These are phyloP conservation scores for Dovyalis caffra DNA, from an alignment of 345 rosid genomes.

Conservation along the genomic window DNA sequence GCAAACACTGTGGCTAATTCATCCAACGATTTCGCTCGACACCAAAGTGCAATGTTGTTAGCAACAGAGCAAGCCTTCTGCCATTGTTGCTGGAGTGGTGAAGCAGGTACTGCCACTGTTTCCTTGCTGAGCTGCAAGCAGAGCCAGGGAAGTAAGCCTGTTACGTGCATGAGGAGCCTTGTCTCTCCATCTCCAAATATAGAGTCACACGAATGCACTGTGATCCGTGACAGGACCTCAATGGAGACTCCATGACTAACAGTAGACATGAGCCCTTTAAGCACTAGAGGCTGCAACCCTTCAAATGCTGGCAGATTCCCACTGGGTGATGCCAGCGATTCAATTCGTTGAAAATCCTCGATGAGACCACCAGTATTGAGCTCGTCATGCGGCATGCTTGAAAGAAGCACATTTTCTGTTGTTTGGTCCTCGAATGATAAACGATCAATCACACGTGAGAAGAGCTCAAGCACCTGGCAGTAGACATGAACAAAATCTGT, in stretches of 20 bases:
- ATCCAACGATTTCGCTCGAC: slow-evolving; percentile 71
- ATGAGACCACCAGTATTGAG: slow-evolving; percentile 44
- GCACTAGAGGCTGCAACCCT: slow-evolving; percentile 98
- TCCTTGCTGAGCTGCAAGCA: slow-evolving; percentile 87
- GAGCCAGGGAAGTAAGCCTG: slow-evolving; percentile 96
- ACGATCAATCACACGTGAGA: slow-evolving; percentile 83
- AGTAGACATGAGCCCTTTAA: slow-evolving; percentile 90
- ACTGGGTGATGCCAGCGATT: slow-evolving; percentile 63
- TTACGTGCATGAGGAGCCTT: slow-evolving; percentile 93
- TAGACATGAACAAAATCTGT: slow-evolving; percentile 96
- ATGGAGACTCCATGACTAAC: slow-evolving; percentile 90
- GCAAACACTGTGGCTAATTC: slow-evolving; percentile 72
- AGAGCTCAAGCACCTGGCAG: slow-evolving; percentile 97
- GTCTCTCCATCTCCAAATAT: slow-evolving; percentile 92
- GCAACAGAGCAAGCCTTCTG: slow-evolving; percentile 92
- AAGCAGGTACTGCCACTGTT: slow-evolving; percentile 51
- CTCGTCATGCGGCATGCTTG: slow-evolving; percentile 98
- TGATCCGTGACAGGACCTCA: slow-evolving; percentile 81
- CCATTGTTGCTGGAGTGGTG: slow-evolving; percentile 81
- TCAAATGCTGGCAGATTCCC: slow-evolving; percentile 85
- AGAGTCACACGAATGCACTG: slow-evolving; percentile 91
- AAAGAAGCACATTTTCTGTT: slow-evolving; percentile 91
- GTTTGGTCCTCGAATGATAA: slow-evolving; percentile 88
- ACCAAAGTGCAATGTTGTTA: slow-evolving; percentile 75
- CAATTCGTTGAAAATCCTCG: slow-evolving; percentile 66